These are phyloP conservation scores for Kazachstania viticola DNA, from an alignment of 805 yeast genomes.

Conservation along the genomic window DNA sequence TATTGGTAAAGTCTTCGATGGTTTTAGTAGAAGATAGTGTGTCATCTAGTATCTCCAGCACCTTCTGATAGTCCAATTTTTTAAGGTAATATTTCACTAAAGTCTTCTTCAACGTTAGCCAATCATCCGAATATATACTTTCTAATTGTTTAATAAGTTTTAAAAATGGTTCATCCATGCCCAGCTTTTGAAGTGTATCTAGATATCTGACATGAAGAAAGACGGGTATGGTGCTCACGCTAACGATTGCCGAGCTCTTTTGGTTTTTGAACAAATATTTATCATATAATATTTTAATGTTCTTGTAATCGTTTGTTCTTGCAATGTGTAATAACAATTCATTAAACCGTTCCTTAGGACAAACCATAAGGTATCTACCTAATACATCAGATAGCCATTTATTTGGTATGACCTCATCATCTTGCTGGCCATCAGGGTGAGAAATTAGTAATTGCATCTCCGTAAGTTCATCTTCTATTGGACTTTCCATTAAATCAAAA, in stretches of 20 bases:
- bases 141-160: neutral
- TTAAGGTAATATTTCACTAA: slow-evolving; percentile 4
- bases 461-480: slow-evolving; percentile 1
- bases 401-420: slow-evolving; percentile 1
- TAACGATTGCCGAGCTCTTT: neutral
- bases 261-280: slow-evolving; percentile 5
- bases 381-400: slow-evolving; percentile 19
- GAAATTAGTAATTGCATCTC: slow-evolving; percentile 7
- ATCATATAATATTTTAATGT: slow-evolving; percentile 8
- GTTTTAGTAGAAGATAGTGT: slow-evolving; percentile 31
- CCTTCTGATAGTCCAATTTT: neutral
- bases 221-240: slow-evolving; percentile 6
- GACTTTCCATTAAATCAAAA: slow-evolving; percentile 8
- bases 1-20: slow-evolving; percentile 46
- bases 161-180: no score
- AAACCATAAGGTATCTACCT: slow-evolving; percentile 14
- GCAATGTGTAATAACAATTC: slow-evolving; percentile 6
- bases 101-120: neutral
- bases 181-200: neutral
- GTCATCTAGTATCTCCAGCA: slow-evolving; percentile 10
- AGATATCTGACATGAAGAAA: neutral
- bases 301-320: slow-evolving; percentile 11
- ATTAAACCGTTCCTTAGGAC: slow-evolving; percentile 7
- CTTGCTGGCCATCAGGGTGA: slow-evolving; percentile 1
- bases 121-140: neutral